Base-by-base conservation (phyloP, 441 rosid genomes). In the Adansonia gregorii region DNA sequence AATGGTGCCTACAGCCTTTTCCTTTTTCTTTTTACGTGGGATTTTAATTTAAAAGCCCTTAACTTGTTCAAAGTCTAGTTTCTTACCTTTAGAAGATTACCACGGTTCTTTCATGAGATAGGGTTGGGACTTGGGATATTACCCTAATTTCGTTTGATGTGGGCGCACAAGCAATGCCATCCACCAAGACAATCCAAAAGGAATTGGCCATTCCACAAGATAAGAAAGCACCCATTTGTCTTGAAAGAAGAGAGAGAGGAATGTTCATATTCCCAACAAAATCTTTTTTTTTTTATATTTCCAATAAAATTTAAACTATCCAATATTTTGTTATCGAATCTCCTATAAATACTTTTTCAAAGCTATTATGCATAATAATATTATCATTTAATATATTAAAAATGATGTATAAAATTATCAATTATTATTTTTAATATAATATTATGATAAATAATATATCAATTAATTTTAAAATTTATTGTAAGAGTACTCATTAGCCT, bases 61-160 rank as follows among this genome's bases (percentile, higher is more conserved):
- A 51, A 17, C 51, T 81, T 22, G 41, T 60, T 75, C 43, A 75
- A 59, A 7, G 54, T 22, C 73, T 69, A 8, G 46, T 74, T 69
- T 67, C 24, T 59, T 8, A n/a, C 75, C 76, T 72, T 22, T 67
- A 11, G 22, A 60, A 69, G 52, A 70, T 10, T 22, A 77, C 75
- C 81, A 24, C 27, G 27, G 0, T 24, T 24, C 27, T 24, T 24
- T 14, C 12, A 43, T 54, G 41, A 49, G 66, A 1, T 24, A 20
- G n/a, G 52, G 52, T 48, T 48, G 52, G 15, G 4, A 8, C 3
- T 8, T 24, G 27, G 27, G 27, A 24, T 24, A 24, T 24, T 24
- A 24, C 52, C 52, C 52, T 4, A 11, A 20, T 55, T 55, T 17
- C 6, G 82, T 41, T 76, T 64, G 82, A 79, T 81, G 78, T 48